Percentiles rank a stretch among this genome's conserved stretches.
Conservation (phyloP, 192 early-diverging fungal genomes). For the Haplosporangium gracile region DNA sequence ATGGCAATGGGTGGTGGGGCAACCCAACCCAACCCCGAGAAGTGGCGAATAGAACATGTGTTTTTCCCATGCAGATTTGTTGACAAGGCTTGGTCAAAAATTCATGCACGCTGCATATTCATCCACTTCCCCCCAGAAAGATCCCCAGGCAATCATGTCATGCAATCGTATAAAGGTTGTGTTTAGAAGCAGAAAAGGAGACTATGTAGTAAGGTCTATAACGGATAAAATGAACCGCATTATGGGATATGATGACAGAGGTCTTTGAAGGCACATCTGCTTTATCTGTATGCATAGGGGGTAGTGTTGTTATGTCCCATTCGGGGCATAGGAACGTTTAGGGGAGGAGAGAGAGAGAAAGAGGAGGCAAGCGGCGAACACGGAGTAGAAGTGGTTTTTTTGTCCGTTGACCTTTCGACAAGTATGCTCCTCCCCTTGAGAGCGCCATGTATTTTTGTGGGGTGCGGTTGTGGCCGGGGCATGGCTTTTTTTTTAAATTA, state of each 20-base stretch:
- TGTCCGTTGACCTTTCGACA: not conserved
- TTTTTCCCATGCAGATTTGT: not conserved
- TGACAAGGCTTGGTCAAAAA: not conserved
- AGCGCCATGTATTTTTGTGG: conserved; percentile 2
- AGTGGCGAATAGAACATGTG: not conserved
- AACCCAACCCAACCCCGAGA: not conserved
- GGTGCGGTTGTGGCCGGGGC: conserved; percentile 1
- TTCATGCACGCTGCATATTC: not conserved
- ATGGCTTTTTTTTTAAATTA: not conserved
- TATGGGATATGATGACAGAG: not conserved
- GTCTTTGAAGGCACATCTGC: not conserved
- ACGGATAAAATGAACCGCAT: not conserved
- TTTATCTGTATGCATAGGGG: not conserved
- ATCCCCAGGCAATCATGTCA: not conserved
- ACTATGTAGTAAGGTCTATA: not conserved
- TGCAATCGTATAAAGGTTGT: not conserved
- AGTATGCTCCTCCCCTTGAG: not conserved
- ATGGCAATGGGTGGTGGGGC: not conserved
- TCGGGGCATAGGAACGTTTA: too few species aligned
- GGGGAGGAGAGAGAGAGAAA: too few species aligned
- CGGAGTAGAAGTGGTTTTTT: not conserved
- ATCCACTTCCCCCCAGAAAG: not conserved
- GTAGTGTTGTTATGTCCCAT: too few species aligned
- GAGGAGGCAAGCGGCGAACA: not conserved
- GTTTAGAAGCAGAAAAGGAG: too few species aligned